These are phyloP conservation scores for Cordyceps cateniannulata DNA, from an alignment of 2,329 filamentous ascomycete species.

Conservation along the genomic window DNA sequence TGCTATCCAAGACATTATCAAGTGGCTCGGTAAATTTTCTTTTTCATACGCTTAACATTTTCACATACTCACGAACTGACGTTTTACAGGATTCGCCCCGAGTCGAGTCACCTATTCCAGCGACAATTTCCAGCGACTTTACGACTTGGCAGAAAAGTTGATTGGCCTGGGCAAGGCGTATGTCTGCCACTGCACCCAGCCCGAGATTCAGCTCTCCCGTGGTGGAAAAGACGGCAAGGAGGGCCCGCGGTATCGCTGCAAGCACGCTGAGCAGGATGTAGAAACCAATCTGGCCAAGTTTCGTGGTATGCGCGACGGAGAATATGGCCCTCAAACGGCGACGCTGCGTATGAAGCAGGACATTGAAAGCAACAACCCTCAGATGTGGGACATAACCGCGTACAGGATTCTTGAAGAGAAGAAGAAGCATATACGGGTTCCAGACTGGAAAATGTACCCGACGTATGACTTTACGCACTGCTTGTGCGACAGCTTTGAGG, in stretches of 20 bases:
- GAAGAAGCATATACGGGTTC: slow-evolving; percentile 52
- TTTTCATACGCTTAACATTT: too few species aligned
- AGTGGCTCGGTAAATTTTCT: too few species aligned
- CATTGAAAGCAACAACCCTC: slow-evolving; percentile 75
- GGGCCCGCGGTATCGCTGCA: slow-evolving; percentile 65
- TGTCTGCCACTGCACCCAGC: slow-evolving; percentile 71
- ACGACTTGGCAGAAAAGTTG: slow-evolving; percentile 81
- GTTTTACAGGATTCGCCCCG: not conserved
- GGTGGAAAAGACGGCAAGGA: slow-evolving; percentile 62
- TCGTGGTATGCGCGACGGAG: slow-evolving; percentile 82
- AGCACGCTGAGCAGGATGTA: slow-evolving; percentile 65
- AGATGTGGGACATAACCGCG: slow-evolving; percentile 93
- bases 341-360: slow-evolving; percentile 90
- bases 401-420: slow-evolving; percentile 57
- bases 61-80: too few species aligned
- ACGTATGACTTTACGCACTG: slow-evolving; percentile 93
- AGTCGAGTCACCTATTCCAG: slow-evolving; percentile 70
- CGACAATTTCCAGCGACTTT: slow-evolving; percentile 83
- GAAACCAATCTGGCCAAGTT: slow-evolving; percentile 79
- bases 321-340: slow-evolving; percentile 66
- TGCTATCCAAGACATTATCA: not conserved
- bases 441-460: slow-evolving; percentile 82
- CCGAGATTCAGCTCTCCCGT: slow-evolving; percentile 76
- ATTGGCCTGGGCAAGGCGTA: slow-evolving; percentile 67
- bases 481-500: slow-evolving; percentile 85